phyloP scores from a whole-genome alignment of 305 asterid genomes.

The Fraxinus ornus region DNA sequence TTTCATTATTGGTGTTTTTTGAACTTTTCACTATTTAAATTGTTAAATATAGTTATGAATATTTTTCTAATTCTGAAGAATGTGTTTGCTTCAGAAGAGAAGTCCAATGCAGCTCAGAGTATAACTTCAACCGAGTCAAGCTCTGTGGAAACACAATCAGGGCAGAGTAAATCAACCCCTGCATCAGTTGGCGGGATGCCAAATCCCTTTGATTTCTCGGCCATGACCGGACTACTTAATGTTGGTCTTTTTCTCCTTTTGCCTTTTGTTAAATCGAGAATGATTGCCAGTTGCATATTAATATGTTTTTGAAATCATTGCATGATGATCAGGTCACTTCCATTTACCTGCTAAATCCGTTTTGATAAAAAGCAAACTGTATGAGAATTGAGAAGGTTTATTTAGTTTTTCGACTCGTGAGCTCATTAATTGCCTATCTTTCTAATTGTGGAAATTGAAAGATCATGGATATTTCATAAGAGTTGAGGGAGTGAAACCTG shows the following conservation, averaged over 20 bases:
- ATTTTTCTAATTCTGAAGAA: slow-evolving; percentile 2
- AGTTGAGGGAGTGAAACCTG: neutral
- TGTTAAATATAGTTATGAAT: neutral
- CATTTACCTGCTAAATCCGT: neutral
- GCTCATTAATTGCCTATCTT: neutral
- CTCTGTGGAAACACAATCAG: slow-evolving; percentile 47
- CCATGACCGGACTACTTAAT: slow-evolving; percentile 80
- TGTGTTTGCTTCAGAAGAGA: slow-evolving; percentile 46
- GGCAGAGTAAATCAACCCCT: slow-evolving; percentile 43
- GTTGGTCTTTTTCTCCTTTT: slow-evolving; percentile 31
- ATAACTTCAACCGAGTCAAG: slow-evolving; percentile 34
- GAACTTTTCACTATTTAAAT: neutral
- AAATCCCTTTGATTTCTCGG: slow-evolving; percentile 60
- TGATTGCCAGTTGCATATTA: neutral
- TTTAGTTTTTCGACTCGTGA: neutral
- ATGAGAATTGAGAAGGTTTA: neutral
- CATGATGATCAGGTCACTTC: slow-evolving; percentile 3
- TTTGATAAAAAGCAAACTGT: neutral
- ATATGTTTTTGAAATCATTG: neutral
- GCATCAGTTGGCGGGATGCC: slow-evolving; percentile 46
- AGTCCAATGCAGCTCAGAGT: slow-evolving; percentile 45
- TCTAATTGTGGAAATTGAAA: neutral
- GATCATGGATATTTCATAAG: neutral
- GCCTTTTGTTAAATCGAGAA: neutral
- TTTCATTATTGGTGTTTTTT: neutral